A percentile compares a stretch with the other conserved stretches of the same genome.
These are phyloP conservation scores for Viscum album DNA, from an alignment of 177 flowering plant genomes.

Conservation along the genomic window DNA sequence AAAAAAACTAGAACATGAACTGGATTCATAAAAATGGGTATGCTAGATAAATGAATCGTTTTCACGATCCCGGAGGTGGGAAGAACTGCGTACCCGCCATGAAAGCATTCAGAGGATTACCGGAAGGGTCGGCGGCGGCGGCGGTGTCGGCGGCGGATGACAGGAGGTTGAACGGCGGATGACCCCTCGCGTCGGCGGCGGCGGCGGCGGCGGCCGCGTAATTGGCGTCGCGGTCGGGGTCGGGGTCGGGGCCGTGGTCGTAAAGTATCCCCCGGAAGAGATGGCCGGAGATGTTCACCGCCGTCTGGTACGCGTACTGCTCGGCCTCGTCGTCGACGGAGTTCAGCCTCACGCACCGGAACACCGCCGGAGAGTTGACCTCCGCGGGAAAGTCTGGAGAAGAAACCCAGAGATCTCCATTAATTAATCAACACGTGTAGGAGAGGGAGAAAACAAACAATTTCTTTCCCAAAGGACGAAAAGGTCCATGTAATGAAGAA, in stretches of 20 bases:
- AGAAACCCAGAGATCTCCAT: too few relatives aligned
- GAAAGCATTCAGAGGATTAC: slow-evolving; percentile 50
- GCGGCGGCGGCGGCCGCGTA: background rate
- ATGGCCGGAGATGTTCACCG: slow-evolving; percentile 62
- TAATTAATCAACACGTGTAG: too few relatives aligned
- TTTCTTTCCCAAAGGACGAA: too few relatives aligned
- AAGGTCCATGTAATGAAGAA: too few relatives aligned
- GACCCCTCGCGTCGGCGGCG: background rate
- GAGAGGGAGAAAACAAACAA: too few relatives aligned
- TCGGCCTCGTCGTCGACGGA: slow-evolving; percentile 47
- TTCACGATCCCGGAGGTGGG: slow-evolving; percentile 16
- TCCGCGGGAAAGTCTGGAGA: slow-evolving; percentile 72
- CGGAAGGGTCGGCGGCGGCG: slow-evolving; percentile 29
- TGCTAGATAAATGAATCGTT: too few relatives aligned
- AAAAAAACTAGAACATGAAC: too few relatives aligned
- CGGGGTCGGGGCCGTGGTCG: slow-evolving; percentile 45
- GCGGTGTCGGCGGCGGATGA: background rate
- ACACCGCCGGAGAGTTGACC: slow-evolving; percentile 50
- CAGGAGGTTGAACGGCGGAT: too few relatives aligned
- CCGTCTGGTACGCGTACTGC: slow-evolving; percentile 56
- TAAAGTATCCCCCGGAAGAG: slow-evolving; percentile 59
- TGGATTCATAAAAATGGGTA: too few relatives aligned
- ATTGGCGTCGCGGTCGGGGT: background rate
- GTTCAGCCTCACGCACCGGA: slow-evolving; percentile 62
- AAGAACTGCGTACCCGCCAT: slow-evolving; percentile 73